Evolutionary conservation across 148 eudicot species (phyloP), one percentile per base, ranked within the genome.

Genomic region (Camellia sinensis): DNA sequence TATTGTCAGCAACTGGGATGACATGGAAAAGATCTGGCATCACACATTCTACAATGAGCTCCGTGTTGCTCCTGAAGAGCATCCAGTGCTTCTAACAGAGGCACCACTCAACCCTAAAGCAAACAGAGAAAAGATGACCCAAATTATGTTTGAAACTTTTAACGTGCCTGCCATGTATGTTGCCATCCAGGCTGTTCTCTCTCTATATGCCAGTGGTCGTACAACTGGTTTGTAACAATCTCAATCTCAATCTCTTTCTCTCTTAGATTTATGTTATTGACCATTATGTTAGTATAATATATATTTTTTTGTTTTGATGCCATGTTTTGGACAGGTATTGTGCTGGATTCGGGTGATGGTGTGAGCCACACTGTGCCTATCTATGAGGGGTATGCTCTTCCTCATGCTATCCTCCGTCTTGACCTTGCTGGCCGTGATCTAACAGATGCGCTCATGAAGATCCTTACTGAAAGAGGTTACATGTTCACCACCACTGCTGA

Each of bases 341-440:
- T 83, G 76, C 80, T 80, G 45, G 85, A 83, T 54, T 83, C 85
- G 52, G 85, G 85, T 67, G 82, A 83, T 70, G 82, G 82, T 57
- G 85, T 78, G 78, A 84, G 83, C 77, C 87, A 81, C 79, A 74
- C 87, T 48, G 87, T 84, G 52, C 87, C 87, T 7, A 81, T 84
- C 50, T 84, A 84, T 48, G 87, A 84, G 37, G 87, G 87, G 1
- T 81, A 78, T 63, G 81, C 87, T 13, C 87, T 84, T 60, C 87
- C 87, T 18, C 87, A 84, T 78, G 87, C 87, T 2, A 81, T 84
- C 44, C 73, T 81, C 50, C 80, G 82, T 13, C 65, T 81, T 40
- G 80, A 78, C 43, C 80, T 81, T 74, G 87, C 87, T 59, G 86
- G 84, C 7, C 84, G 80, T 21, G 83, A 81, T 45, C 79, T 84